Evolutionary conservation across 1,284 basidiomycete species (phyloP).

Genomic region (Dichomitus squalens): DNA sequence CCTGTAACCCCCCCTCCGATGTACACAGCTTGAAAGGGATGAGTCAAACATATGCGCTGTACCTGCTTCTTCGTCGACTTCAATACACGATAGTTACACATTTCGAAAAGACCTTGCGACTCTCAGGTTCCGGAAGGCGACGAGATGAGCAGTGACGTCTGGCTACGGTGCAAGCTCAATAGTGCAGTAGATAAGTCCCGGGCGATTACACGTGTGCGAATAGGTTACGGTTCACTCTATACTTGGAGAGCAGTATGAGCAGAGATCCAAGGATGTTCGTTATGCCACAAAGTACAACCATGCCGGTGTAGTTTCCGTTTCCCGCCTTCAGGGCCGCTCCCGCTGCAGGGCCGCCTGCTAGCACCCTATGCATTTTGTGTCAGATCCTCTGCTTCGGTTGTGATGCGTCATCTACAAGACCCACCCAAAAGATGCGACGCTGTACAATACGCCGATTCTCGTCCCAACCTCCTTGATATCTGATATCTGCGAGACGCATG

Average conservation of each 20-base stretch:
- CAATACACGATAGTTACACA: background rate
- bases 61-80: background rate
- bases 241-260: conserved; percentile 48
- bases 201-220: conserved; percentile 41
- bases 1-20: background rate
- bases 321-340: conserved; percentile 48
- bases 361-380: conserved; percentile 41
- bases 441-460: conserved; percentile 64
- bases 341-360: conserved; percentile 59
- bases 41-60: background rate
- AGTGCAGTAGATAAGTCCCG: background rate
- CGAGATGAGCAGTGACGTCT: too few relatives aligned
- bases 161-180: background rate
- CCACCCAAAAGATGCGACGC: conserved; percentile 64
- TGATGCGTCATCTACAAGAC: conserved; percentile 30
- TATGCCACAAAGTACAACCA: conserved; percentile 58
- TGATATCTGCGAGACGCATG: conserved; percentile 41
- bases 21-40: background rate
- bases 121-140: too few relatives aligned
- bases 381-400: background rate
- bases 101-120: too few relatives aligned
- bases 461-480: conserved; percentile 56
- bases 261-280: conserved; percentile 55
- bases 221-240: conserved; percentile 45
- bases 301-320: conserved; percentile 48